Conservation (phyloP, 106 monocot genomes). For the Alisma plantagoaquatica region DNA sequence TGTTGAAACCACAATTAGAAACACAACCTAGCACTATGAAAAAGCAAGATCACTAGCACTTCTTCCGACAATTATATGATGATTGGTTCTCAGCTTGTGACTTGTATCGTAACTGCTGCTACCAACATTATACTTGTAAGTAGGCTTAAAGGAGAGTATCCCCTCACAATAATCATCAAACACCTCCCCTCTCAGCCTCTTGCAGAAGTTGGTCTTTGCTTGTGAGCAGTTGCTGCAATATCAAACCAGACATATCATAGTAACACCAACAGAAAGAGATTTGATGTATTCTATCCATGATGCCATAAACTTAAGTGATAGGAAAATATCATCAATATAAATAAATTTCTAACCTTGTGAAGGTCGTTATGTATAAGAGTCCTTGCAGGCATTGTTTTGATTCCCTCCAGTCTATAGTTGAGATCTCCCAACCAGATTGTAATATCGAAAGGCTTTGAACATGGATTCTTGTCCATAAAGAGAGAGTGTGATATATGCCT, state of each 20-base stretch:
- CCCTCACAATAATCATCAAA: constrained; percentile 50
- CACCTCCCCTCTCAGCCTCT: constrained; percentile 43
- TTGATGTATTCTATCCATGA: no score
- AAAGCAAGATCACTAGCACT: no score
- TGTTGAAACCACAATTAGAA: no score
- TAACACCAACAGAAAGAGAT: no score
- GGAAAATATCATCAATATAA: no score
- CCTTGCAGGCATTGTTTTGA: constrained; percentile 22
- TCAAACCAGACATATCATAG: no score
- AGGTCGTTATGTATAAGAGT: constrained; percentile 29
- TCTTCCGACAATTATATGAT: no score
- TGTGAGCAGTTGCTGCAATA: no score
- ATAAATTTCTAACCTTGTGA: constrained; percentile 33
- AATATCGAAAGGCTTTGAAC: constrained; percentile 19
- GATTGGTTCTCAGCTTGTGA: constrained; percentile 42
- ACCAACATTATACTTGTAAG: constrained; percentile 46
- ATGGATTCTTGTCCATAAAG: constrained; percentile 17
- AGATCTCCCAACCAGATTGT: constrained; percentile 53
- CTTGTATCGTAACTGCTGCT: constrained; percentile 44
- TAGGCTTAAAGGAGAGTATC: constrained; percentile 38
- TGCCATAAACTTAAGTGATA: no score
- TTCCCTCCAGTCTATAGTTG: constrained; percentile 40
- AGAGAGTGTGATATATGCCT: constrained; percentile 42
- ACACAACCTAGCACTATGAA: no score
- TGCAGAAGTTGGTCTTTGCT: constrained; percentile 40